Percentiles rank a stretch among this genome's conserved stretches.
Conservation (phyloP, 768 basidiomycete genomes). For the Termitomyces sp. region DNA sequence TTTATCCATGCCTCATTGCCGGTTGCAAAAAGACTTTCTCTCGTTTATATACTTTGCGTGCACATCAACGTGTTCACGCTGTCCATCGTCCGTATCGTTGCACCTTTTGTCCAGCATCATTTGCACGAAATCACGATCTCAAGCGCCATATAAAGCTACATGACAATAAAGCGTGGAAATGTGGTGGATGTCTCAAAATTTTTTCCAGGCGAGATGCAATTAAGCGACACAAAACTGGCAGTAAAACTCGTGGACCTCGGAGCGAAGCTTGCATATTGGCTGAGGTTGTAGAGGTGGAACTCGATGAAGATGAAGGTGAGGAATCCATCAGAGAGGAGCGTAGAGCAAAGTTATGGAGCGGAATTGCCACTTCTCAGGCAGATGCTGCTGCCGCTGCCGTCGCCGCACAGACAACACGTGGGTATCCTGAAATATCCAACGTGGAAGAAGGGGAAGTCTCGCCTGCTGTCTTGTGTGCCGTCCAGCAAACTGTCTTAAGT, state of each 20-base stretch:
- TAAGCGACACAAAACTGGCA: conserved; percentile 67
- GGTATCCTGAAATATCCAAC: conserved; percentile 20
- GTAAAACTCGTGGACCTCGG: conserved; percentile 42
- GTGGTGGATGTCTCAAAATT: conserved; percentile 65
- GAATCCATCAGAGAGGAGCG: conserved; percentile 51
- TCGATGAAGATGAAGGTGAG: conserved; percentile 36
- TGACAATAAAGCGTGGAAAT: conserved; percentile 69
- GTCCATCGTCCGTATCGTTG: conserved; percentile 63
- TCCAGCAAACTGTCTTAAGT: conserved; percentile 46
- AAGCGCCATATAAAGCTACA: conserved; percentile 74
- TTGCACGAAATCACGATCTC: conserved; percentile 73
- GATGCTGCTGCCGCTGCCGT: conserved; percentile 13
- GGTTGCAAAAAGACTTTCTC: conserved; percentile 66
- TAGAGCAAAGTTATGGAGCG: conserved; percentile 59
- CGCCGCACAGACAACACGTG: conserved; percentile 12
- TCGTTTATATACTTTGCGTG: conserved; percentile 61
- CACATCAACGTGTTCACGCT: conserved; percentile 65
- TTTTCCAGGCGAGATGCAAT: conserved; percentile 78
- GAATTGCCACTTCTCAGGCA: conserved; percentile 41
- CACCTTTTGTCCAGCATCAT: conserved; percentile 61
- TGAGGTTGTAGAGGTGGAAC: conserved; percentile 55
- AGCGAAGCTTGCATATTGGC: conserved; percentile 49
- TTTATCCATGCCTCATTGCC: conserved; percentile 70
- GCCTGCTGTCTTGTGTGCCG: conserved; percentile 36
- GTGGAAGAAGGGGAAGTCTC: conserved; percentile 63